These are phyloP conservation scores for Metschnikowia rubicola DNA, from an alignment of 805 yeast species.

Conservation along the genomic window DNA sequence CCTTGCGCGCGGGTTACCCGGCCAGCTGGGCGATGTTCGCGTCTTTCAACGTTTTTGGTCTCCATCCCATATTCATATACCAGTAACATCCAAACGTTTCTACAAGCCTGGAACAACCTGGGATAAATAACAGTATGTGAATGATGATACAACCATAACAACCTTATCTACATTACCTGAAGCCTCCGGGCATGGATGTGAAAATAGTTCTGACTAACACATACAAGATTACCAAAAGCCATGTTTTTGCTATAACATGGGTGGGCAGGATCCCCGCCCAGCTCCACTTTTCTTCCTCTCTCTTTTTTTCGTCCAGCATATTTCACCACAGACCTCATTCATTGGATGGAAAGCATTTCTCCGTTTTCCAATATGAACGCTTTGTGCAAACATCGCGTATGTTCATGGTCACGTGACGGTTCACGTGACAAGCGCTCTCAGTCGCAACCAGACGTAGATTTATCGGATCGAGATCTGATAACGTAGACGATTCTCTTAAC, in stretches of 20 bases:
- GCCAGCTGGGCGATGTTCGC: background rate
- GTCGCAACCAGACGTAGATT: too few species aligned
- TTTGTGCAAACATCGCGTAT: too few species aligned
- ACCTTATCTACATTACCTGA: constrained; percentile 24
- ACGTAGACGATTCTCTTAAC: background rate
- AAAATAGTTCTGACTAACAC: constrained; percentile 20
- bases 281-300: background rate
- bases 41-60: background rate
- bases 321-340: too few species aligned
- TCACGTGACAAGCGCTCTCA: too few species aligned
- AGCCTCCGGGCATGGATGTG: constrained; percentile 17
- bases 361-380: too few species aligned
- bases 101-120: background rate
- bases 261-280: background rate
- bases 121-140: constrained; percentile 14
- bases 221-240: constrained; percentile 11
- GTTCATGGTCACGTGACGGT: too few species aligned
- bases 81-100: too few species aligned
- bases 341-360: too few species aligned
- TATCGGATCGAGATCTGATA: background rate
- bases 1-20: constrained; percentile 7
- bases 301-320: background rate
- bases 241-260: background rate
- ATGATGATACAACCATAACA: constrained; percentile 18
- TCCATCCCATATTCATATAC: too few species aligned